phyloP scores from a whole-genome alignment of 495 filamentous ascomycete species.

The Pseudotulostoma volvatum region DNA sequence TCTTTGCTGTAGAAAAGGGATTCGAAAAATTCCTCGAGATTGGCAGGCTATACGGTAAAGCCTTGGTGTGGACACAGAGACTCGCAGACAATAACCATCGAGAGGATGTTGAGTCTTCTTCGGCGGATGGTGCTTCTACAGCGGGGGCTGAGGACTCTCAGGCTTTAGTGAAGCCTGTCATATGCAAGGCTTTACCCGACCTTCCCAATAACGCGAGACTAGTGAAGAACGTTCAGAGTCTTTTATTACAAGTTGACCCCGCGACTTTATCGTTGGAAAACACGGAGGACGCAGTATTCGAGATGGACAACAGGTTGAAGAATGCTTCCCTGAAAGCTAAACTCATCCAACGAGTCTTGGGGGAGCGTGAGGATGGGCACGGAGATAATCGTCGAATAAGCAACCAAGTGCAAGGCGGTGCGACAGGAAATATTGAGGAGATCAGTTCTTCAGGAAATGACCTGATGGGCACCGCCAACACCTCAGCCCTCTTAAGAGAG shows the following conservation, averaged over 20 bases:
- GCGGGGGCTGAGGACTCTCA: conserved; percentile 2
- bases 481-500: too few relatives aligned
- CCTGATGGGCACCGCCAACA: too few relatives aligned
- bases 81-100: conserved; percentile 18
- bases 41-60: conserved; percentile 66
- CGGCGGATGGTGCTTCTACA: background rate
- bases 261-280: conserved; percentile 64
- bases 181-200: conserved; percentile 24
- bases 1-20: conserved; percentile 81
- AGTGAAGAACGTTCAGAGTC: conserved; percentile 49
- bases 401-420: conserved; percentile 19
- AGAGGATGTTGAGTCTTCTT: conserved; percentile 2
- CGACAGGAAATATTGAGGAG: conserved; percentile 40
- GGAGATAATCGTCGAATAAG: conserved; percentile 10
- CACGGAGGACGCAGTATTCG: conserved; percentile 66
- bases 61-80: conserved; percentile 62
- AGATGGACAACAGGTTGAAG: conserved; percentile 72
- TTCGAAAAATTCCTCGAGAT: conserved; percentile 78
- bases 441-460: conserved; percentile 28
- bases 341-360: conserved; percentile 58
- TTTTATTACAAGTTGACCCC: conserved; percentile 63
- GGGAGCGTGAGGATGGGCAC: conserved; percentile 31
- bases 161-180: conserved; percentile 18
- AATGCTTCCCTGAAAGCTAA: conserved; percentile 64
- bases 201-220: conserved; percentile 48